phyloP scores from a whole-genome alignment of 2,329 filamentous ascomycete genomes.

The Verticillium isaacii region DNA sequence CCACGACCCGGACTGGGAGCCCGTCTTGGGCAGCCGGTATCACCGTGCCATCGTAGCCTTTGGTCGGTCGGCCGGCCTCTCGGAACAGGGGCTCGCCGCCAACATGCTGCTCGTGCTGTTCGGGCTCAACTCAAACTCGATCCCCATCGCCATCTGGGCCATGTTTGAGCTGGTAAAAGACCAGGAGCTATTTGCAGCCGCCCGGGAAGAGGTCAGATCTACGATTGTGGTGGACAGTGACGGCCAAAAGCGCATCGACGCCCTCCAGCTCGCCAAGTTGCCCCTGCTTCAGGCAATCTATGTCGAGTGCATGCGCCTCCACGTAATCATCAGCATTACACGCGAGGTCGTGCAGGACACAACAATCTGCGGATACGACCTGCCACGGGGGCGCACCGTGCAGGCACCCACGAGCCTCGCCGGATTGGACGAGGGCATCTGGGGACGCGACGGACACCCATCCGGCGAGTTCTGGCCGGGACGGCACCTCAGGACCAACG shows the following conservation, averaged over 20 bases:
- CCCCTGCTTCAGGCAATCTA: slow-evolving; percentile 22
- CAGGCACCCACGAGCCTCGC: slow-evolving; percentile 18
- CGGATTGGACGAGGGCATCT: slow-evolving; percentile 12
- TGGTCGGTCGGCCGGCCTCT: slow-evolving; percentile 13
- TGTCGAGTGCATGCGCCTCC: slow-evolving; percentile 20
- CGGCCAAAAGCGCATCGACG: slow-evolving; percentile 11
- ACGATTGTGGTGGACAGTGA: slow-evolving; percentile 10
- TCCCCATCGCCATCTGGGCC: slow-evolving; percentile 22
- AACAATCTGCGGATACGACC: slow-evolving; percentile 10
- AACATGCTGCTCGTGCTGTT: slow-evolving; percentile 4
- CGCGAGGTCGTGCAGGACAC: slow-evolving; percentile 15
- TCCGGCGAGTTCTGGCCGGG: slow-evolving; percentile 13
- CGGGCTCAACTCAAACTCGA: slow-evolving; percentile 20
- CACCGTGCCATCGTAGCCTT: slow-evolving; percentile 15
- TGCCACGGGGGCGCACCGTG: slow-evolving; percentile 14
- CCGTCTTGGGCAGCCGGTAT: slow-evolving; percentile 18
- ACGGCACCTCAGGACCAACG: slow-evolving; percentile 7
- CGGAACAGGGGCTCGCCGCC: slow-evolving; percentile 7
- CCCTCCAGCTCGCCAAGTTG: slow-evolving; percentile 12
- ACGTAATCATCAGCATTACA: slow-evolving; percentile 17
- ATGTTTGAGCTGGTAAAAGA: slow-evolving; percentile 22
- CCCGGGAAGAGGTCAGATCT: slow-evolving; percentile 16
- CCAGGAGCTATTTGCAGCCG: slow-evolving; percentile 10
- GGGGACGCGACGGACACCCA: slow-evolving; percentile 5
- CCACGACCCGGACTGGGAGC: slow-evolving; percentile 20